Conservation (phyloP, 108 stramenopile species). For the Nannochloropsis granulata region DNA sequence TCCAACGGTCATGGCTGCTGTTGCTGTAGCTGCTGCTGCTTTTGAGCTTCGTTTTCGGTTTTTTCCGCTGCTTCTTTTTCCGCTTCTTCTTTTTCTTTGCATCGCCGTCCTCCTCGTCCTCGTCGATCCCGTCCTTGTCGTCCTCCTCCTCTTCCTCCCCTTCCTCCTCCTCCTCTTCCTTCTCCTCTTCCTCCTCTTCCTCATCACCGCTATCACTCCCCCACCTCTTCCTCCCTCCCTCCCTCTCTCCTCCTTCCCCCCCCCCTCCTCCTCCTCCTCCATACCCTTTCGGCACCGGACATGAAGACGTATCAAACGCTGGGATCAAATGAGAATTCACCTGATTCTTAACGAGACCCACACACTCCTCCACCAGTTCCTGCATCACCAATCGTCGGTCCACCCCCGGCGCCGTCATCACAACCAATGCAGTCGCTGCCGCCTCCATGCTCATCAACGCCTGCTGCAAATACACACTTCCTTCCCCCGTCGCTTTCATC, state of each 20-base stretch:
- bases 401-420: conserved; percentile 56
- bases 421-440: conserved; percentile 50
- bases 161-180: background rate
- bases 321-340: conserved; percentile 53
- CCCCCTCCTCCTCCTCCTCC: background rate
- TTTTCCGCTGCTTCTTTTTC: background rate
- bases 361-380: conserved; percentile 58
- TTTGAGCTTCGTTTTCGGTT: background rate
- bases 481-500: background rate
- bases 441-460: conserved; percentile 43
- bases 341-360: conserved; percentile 56
- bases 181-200: background rate
- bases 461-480: background rate
- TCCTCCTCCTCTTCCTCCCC: background rate
- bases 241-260: conserved; percentile 2
- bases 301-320: conserved; percentile 27
- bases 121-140: background rate
- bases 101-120: background rate
- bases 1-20: background rate
- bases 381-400: conserved; percentile 60
- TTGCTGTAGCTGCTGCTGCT: background rate
- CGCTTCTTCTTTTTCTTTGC: background rate
- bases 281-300: background rate
- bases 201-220: background rate
- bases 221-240: conserved; percentile 28